Evolutionary conservation across 2,329 filamentous ascomycete species (phyloP), one percentile per base, ranked within the genome.

Genomic region (Neopestalotiopsis sp.): DNA sequence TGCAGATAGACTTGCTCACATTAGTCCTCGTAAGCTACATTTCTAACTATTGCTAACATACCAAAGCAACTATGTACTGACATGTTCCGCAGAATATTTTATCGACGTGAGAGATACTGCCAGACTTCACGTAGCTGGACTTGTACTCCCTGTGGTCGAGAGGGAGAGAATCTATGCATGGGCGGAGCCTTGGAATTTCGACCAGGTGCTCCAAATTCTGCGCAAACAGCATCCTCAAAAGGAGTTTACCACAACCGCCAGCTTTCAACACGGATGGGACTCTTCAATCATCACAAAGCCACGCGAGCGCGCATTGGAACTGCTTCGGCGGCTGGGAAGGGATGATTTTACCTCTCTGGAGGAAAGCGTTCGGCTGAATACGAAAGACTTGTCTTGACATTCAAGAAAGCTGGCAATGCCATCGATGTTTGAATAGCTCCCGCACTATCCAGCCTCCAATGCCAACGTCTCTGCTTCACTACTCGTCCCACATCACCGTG

Each of bases 71-170:
- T 45, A 1, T 32, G 12, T 17, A 14, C 61, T 40, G 56, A 58
- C 56, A 58, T 63, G 13, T 28, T 12, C 13, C 79, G 30, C 69
- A 70, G 17, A 80, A 71, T 79, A 77, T 73, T 74, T 74, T 42
- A 45, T 77, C 28, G 77, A 80, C 61, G 75, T 73, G 7, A 69
- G 73, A 13, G 79, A 81, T 65, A 68, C 71, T 1, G 78, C 73
- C 5, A 45, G 73, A 57, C 71, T 81, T n/a, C 78, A 76, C 57
- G 72, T 80, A 2, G 79, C 76, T 3, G 74, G 20, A 58, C 20
- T 30, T 58, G 56, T 58, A 24, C 56, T 58, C 28, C 20, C n/a
- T 58, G 28, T 1, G 1, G 56, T 58, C 12, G 20, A 17, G 28
- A 30, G 56, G 20, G 20, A 58, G 28, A 24, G 56, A 30, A 58